Evolutionary conservation across 768 basidiomycete species (phyloP).

Genomic region (Lactarius hatsudake): DNA sequence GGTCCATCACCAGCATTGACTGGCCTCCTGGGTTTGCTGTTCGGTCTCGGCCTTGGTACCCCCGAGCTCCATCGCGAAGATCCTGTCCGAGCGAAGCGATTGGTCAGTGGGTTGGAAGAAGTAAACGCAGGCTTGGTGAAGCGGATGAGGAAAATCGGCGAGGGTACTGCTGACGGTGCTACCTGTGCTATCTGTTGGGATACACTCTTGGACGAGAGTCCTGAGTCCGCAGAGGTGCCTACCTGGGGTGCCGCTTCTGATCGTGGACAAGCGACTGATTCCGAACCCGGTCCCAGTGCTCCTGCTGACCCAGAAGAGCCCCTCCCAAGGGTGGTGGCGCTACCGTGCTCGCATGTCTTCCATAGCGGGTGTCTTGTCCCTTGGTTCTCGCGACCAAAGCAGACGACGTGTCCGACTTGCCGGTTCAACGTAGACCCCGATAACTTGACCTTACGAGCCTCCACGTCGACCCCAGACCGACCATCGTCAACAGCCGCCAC

Average conservation of each 20-base stretch:
- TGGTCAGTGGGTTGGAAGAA: slow-evolving; percentile 61
- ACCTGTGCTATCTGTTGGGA: slow-evolving; percentile 82
- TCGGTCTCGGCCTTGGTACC: slow-evolving; percentile 17
- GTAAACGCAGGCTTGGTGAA: slow-evolving; percentile 66
- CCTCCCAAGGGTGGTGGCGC: slow-evolving; percentile 52
- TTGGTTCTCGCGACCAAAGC: slow-evolving; percentile 76
- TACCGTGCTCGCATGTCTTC: slow-evolving; percentile 82
- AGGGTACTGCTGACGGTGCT: slow-evolving; percentile 38
- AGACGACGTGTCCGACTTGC: slow-evolving; percentile 83
- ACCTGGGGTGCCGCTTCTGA: slow-evolving; percentile 7
- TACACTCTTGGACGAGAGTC: slow-evolving; percentile 41
- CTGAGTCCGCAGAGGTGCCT: slow-evolving; percentile 3
- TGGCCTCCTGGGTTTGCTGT: slow-evolving; percentile 21
- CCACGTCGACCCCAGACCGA: slow-evolving; percentile 15
- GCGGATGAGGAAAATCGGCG: slow-evolving; percentile 54
- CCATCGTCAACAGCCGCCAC: slow-evolving; percentile 12
- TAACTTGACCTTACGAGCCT: slow-evolving; percentile 52
- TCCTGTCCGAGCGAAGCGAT: slow-evolving; percentile 60
- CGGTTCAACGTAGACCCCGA: slow-evolving; percentile 82
- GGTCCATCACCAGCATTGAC: slow-evolving; percentile 19
- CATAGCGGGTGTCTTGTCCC: slow-evolving; percentile 75
- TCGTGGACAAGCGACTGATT: slow-evolving; percentile 14
- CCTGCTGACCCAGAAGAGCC: slow-evolving; percentile 17
- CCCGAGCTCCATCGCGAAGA: slow-evolving; percentile 50
- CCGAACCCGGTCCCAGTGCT: slow-evolving; percentile 23